A percentile compares a stretch with the other conserved stretches of the same genome.
Conservation (phyloP, 257 asterid species). For the Datura wrightii region DNA sequence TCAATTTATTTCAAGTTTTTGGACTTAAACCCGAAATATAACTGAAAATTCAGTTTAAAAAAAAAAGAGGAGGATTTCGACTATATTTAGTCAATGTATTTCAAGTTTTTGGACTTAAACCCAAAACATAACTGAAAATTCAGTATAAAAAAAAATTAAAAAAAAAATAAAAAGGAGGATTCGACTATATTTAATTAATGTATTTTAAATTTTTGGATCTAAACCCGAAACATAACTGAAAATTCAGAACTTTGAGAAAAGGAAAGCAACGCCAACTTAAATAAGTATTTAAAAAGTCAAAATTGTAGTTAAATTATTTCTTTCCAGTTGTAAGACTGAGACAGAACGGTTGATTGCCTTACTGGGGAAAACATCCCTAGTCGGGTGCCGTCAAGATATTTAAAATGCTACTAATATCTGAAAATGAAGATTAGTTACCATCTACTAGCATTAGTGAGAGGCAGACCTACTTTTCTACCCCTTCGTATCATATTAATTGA, state of each 20-base stretch:
- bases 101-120: too few relatives aligned
- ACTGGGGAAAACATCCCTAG: background rate
- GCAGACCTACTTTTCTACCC: background rate
- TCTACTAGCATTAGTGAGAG: background rate
- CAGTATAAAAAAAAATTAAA: too few relatives aligned
- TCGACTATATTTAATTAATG: background rate
- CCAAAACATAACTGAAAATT: too few relatives aligned
- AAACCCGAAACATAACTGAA: background rate
- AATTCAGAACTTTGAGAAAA: background rate
- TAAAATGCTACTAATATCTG: background rate
- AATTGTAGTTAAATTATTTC: background rate
- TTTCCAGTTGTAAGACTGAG: background rate
- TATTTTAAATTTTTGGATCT: background rate
- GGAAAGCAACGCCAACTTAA: background rate
- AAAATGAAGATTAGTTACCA: background rate
- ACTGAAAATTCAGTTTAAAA: too few relatives aligned
- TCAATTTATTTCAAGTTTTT: too few relatives aligned
- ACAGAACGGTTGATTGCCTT: background rate
- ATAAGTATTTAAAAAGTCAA: background rate
- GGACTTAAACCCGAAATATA: too few relatives aligned
- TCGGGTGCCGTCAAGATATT: constrained; percentile 6
- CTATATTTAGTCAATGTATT: too few relatives aligned
- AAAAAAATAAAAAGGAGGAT: too few relatives aligned
- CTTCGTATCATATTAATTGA: background rate
- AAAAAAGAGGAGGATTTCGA: too few relatives aligned